phyloP scores from a whole-genome alignment of 2,329 filamentous ascomycete genomes.

The Fusarium foetens region DNA sequence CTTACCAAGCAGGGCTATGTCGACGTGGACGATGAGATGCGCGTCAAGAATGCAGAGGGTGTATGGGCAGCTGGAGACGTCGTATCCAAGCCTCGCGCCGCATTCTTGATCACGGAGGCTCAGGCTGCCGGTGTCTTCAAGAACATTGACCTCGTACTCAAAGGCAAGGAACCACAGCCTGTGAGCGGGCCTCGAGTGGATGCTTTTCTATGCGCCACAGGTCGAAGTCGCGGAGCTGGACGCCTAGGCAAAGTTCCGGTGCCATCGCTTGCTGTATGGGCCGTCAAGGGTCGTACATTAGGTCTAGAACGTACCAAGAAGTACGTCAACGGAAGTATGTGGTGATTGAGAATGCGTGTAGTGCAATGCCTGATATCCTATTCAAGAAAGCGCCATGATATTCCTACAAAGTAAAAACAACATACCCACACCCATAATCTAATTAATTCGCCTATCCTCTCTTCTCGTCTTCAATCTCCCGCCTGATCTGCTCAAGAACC shows the following conservation, averaged over 20 bases:
- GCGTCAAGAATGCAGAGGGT: conserved; percentile 55
- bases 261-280: conserved; percentile 62
- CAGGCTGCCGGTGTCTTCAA: conserved; percentile 64
- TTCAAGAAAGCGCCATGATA: conserved; percentile 43
- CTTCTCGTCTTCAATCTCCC: conserved; percentile 90
- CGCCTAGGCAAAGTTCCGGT: conserved; percentile 59
- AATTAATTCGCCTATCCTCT: conserved; percentile 54
- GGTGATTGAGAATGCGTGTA: conserved; percentile 36
- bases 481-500: conserved; percentile 78
- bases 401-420: conserved; percentile 42
- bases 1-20: conserved; percentile 58
- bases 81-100: conserved; percentile 62
- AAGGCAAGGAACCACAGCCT: conserved; percentile 54
- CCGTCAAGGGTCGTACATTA: conserved; percentile 63
- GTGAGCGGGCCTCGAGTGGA: conserved; percentile 62
- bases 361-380: conserved; percentile 40
- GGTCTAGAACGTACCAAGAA: conserved; percentile 56
- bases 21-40: conserved; percentile 62
- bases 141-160: conserved; percentile 62
- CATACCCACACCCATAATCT: conserved; percentile 24
- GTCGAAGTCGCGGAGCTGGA: conserved; percentile 62
- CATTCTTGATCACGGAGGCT: conserved; percentile 69
- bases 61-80: conserved; percentile 67
- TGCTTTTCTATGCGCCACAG: conserved; percentile 59
- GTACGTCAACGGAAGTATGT: conserved; percentile 61